These are phyloP conservation scores for Axilococcus clingmanii DNA, from an alignment of 139 green algal species.

Conservation along the genomic window DNA sequence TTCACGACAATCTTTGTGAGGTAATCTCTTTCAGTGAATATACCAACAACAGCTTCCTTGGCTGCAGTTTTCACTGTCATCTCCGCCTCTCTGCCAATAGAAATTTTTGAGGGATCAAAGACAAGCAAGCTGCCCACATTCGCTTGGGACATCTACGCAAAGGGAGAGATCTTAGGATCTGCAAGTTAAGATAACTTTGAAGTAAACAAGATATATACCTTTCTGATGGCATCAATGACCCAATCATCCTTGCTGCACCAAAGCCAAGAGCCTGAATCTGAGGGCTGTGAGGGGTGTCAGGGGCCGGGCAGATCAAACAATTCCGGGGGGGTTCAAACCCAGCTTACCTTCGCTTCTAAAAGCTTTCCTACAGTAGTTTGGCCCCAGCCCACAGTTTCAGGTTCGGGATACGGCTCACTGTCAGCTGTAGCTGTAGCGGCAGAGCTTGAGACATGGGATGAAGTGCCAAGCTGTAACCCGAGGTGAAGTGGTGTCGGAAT, in stretches of 20 bases:
- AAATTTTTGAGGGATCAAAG: conserved; percentile 38
- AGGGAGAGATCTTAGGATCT: conserved; percentile 1
- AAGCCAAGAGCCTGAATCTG: conserved; percentile 37
- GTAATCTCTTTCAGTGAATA: conserved; percentile 56
- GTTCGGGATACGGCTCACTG: not conserved
- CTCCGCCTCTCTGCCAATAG: conserved; percentile 2
- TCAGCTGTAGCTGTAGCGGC: not conserved
- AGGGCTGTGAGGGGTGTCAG: conserved; percentile 17
- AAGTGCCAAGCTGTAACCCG: conserved; percentile 8
- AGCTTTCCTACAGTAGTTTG: conserved; percentile 1
- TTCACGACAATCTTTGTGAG: conserved; percentile 48
- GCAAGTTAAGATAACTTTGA: not conserved
- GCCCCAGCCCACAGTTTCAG: conserved; percentile 28
- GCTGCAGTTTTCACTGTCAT: not conserved
- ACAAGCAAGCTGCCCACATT: conserved; percentile 49
- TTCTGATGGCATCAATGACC: conserved; percentile 43
- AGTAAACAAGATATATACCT: conserved; percentile 14
- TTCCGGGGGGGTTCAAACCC: not conserved
- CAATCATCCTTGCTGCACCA: conserved; percentile 42
- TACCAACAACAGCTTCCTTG: conserved; percentile 41
- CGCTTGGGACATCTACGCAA: conserved; percentile 43
- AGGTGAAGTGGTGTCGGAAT: no score
- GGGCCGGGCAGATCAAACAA: not conserved
- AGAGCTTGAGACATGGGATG: not conserved
- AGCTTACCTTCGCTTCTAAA: not conserved